Evolutionary conservation across 83 land plant species (phyloP).

Genomic region (Diphasiastrum complanatum): DNA sequence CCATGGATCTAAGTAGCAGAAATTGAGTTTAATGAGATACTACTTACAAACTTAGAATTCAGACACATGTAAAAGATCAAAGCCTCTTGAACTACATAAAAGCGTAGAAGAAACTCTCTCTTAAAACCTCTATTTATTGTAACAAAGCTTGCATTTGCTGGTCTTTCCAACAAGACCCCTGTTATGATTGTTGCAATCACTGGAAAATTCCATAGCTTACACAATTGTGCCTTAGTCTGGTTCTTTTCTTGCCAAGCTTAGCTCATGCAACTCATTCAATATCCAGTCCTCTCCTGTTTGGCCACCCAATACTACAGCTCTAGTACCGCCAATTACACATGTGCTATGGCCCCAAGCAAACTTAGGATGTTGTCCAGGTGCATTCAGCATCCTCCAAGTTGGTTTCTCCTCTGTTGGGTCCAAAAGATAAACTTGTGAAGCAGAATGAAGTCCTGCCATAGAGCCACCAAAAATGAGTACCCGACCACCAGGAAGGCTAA

Average conservation of each 20-base stretch:
- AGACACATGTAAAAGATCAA: no score
- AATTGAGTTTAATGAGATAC: no score
- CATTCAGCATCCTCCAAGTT: conserved; percentile 70
- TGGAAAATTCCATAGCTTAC: no score
- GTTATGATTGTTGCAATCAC: no score
- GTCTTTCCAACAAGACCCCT: no score
- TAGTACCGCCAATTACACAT: conserved; percentile 79
- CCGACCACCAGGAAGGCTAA: conserved; percentile 75
- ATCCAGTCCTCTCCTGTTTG: conserved; percentile 92
- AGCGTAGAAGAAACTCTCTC: no score
- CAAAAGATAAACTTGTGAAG: conserved; percentile 65
- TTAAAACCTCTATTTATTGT: no score
- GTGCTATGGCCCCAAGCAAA: conserved; percentile 96
- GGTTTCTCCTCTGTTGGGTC: conserved; percentile 80
- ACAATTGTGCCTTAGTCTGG: no score
- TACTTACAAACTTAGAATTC: no score
- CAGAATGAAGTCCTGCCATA: conserved; percentile 77
- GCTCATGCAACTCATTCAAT: conserved; percentile 75
- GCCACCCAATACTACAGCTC: conserved; percentile 77
- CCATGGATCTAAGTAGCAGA: no score
- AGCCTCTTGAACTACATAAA: no score
- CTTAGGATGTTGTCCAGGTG: conserved; percentile 68
- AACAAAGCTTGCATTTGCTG: no score
- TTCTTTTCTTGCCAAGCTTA: conserved; percentile 51
- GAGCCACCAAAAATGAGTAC: conserved; percentile 81